Conservation (phyloP, 2,329 filamentous ascomycete genomes). For the Neofusicoccum kwambonambiense region DNA sequence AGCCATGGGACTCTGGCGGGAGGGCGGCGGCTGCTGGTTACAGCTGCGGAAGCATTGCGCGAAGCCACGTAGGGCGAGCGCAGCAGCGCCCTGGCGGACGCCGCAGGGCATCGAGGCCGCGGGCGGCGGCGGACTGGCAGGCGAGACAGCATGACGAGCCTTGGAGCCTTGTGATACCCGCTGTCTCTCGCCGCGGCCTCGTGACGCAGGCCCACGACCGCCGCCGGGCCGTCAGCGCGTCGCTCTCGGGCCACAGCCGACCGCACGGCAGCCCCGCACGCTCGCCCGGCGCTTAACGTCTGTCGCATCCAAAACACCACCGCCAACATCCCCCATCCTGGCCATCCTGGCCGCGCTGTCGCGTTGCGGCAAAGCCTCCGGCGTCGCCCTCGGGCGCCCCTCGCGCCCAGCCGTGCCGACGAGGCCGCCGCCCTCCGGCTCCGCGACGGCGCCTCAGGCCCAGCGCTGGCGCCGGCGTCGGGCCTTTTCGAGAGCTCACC, state of each 20-base stretch:
- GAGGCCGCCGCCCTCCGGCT: neutral
- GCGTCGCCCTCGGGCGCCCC: neutral
- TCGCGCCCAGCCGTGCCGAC: neutral
- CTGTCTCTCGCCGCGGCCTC: neutral
- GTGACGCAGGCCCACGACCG: neutral
- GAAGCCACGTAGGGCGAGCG: neutral
- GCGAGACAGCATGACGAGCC: constrained; percentile 1
- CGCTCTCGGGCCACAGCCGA: neutral
- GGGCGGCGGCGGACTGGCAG: neutral
- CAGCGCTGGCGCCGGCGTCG: neutral
- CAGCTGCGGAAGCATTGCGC: neutral
- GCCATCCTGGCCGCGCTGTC: neutral
- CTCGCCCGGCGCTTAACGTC: neutral
- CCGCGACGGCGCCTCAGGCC: neutral
- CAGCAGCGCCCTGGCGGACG: neutral
- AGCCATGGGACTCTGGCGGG: neutral
- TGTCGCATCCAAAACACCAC: neutral
- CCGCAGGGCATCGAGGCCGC: too few species aligned
- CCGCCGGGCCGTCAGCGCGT: neutral
- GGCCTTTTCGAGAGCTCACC: neutral
- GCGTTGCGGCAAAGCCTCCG: neutral
- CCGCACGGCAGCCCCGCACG: neutral
- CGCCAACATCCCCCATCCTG: neutral
- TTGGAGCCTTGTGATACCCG: neutral
- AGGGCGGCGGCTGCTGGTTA: neutral